Evolutionary conservation across 495 filamentous ascomycete genomes (phyloP).

Genomic region (Pseudomonodictys pantanalensis): DNA sequence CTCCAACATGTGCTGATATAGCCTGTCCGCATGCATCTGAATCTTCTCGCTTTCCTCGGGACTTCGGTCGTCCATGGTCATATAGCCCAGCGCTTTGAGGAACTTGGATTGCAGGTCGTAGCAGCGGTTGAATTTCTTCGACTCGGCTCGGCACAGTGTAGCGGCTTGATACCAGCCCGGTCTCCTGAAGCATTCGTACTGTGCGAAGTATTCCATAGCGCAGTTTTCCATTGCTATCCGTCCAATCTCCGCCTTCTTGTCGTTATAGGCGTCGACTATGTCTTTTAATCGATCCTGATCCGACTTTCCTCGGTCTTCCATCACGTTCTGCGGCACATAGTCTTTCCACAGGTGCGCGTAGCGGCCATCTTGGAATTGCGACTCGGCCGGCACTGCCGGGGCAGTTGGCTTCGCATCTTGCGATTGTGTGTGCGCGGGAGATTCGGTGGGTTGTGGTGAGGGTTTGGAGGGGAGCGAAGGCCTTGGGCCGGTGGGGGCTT

Average conservation of each 20-base stretch:
- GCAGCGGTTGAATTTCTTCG: constrained; percentile 70
- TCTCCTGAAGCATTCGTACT: constrained; percentile 69
- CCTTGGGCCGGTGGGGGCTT: constrained; percentile 16
- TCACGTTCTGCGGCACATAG: constrained; percentile 64
- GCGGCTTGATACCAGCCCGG: constrained; percentile 58
- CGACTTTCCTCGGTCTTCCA: constrained; percentile 62
- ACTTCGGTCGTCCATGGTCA: constrained; percentile 61
- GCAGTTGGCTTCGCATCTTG: not conserved
- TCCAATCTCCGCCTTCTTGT: constrained; percentile 72
- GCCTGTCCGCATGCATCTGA: constrained; percentile 88
- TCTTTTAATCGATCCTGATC: constrained; percentile 71
- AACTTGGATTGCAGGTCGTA: constrained; percentile 83
- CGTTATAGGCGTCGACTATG: constrained; percentile 79
- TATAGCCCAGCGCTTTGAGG: constrained; percentile 86
- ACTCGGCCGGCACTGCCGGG: constrained; percentile 47
- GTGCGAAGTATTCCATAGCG: constrained; percentile 72
- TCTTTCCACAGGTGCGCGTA: constrained; percentile 92
- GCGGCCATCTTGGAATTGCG: constrained; percentile 73
- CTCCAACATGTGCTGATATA: constrained; percentile 80
- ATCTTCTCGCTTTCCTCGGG: constrained; percentile 77
- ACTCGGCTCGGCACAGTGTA: constrained; percentile 73
- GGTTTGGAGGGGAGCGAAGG: constrained; percentile 16
- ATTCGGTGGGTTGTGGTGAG: not conserved
- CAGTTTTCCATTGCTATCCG: constrained; percentile 90
- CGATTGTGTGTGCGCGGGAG: constrained; percentile 6